These are phyloP conservation scores for Graphilbum fragrans DNA, from an alignment of 2,329 filamentous ascomycete genomes.

Conservation along the genomic window DNA sequence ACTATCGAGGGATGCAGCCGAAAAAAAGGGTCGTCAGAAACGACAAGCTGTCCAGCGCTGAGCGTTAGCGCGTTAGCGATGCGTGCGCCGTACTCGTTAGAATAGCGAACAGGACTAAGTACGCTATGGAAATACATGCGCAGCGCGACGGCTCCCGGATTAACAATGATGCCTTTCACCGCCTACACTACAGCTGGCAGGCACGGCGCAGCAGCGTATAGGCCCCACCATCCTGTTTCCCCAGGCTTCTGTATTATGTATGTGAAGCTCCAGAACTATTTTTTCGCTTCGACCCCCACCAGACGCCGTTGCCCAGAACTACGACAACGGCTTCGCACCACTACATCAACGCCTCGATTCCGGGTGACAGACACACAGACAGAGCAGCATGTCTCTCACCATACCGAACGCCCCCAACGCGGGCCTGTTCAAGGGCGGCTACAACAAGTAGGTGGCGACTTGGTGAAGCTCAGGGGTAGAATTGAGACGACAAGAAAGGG, in stretches of 20 bases:
- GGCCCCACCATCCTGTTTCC: neutral
- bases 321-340: neutral
- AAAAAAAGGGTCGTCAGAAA: neutral
- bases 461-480: conserved; percentile 6
- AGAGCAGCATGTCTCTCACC: conserved; percentile 84
- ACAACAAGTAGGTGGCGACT: conserved; percentile 65
- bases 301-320: conserved; percentile 2
- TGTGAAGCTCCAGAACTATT: neutral
- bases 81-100: no score
- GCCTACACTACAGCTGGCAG: no score
- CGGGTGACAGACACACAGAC: neutral
- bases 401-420: conserved; percentile 90
- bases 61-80: neutral
- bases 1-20: neutral
- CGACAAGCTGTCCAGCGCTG: neutral
- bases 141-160: neutral
- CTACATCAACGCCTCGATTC: no score
- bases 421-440: conserved; percentile 89
- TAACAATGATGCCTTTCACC: neutral
- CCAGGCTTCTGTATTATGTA: conserved; percentile 1
- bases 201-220: no score
- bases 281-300: conserved; percentile 7
- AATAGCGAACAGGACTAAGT: no score
- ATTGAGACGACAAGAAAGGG: no score
- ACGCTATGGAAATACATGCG: no score